Evolutionary conservation across 495 filamentous ascomycete species (phyloP).

Genomic region (Aspergillus wentii): DNA sequence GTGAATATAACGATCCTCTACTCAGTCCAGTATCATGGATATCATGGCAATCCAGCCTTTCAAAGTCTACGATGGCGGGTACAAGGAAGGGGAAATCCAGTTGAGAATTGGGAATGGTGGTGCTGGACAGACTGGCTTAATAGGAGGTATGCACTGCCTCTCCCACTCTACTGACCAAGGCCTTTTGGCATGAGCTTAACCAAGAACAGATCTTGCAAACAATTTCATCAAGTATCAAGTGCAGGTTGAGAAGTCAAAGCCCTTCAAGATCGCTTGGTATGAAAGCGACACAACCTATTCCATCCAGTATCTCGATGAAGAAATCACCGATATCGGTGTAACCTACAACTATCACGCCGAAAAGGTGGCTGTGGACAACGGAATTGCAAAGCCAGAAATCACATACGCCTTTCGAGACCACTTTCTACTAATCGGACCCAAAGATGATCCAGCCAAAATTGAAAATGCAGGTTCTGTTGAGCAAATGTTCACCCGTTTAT

Average conservation of each 20-base stretch:
- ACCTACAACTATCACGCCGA: conserved; percentile 39
- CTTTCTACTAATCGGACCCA: conserved; percentile 31
- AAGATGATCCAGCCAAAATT: conserved; percentile 25
- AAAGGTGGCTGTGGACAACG: conserved; percentile 26
- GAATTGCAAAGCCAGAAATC: conserved; percentile 20
- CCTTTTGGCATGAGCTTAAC: background rate
- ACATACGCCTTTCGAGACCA: conserved; percentile 37
- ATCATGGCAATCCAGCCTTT: no score
- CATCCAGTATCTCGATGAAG: conserved; percentile 31
- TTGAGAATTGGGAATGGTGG: conserved; percentile 35
- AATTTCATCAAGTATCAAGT: conserved; percentile 26
- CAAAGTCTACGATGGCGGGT: conserved; percentile 24
- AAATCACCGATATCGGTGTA: conserved; percentile 33
- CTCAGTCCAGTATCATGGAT: no score
- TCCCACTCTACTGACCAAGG: background rate
- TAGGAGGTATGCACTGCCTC: conserved; percentile 16
- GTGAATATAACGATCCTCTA: no score
- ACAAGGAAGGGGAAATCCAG: conserved; percentile 11
- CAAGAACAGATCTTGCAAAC: conserved; percentile 26
- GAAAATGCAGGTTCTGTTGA: conserved; percentile 14
- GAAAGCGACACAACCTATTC: conserved; percentile 35
- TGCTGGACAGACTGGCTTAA: conserved; percentile 33
- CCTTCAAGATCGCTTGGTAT: conserved; percentile 35
- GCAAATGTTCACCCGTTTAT: conserved; percentile 25
- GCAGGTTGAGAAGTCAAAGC: conserved; percentile 15